These are phyloP conservation scores for Trapa incisa DNA, from an alignment of 345 rosid genomes.

Conservation along the genomic window DNA sequence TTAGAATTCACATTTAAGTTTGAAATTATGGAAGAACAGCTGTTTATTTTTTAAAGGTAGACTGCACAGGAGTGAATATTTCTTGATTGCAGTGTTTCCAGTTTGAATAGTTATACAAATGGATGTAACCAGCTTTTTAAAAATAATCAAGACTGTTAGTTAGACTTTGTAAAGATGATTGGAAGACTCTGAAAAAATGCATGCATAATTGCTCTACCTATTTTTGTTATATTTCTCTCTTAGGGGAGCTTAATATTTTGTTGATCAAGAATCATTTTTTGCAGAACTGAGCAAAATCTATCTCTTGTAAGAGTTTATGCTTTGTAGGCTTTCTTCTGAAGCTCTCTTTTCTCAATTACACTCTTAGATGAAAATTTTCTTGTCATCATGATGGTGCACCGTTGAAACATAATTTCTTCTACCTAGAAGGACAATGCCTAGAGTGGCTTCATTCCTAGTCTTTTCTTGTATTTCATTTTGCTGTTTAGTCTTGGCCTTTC, in stretches of 20 bases:
- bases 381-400: not conserved
- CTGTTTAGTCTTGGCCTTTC: not conserved
- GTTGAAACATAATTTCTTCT: not conserved
- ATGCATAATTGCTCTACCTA: not conserved
- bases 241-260: not conserved
- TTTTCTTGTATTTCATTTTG: not conserved
- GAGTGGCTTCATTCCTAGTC: not conserved
- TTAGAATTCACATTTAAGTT: too few relatives aligned
- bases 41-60: not conserved
- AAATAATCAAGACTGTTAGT: not conserved
- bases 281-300: not conserved
- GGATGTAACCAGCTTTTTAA: not conserved
- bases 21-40: not conserved
- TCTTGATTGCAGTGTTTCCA: not conserved
- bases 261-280: not conserved
- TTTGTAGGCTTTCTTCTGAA: not conserved
- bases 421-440: not conserved
- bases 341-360: not conserved
- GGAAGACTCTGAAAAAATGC: not conserved
- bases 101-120: too few relatives aligned
- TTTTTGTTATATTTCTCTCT: not conserved
- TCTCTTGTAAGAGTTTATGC: not conserved
- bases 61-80: not conserved
- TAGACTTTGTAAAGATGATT: not conserved
- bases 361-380: not conserved